phyloP scores from a whole-genome alignment of 2,329 filamentous ascomycete species.

The Diaporthe sp. region DNA sequence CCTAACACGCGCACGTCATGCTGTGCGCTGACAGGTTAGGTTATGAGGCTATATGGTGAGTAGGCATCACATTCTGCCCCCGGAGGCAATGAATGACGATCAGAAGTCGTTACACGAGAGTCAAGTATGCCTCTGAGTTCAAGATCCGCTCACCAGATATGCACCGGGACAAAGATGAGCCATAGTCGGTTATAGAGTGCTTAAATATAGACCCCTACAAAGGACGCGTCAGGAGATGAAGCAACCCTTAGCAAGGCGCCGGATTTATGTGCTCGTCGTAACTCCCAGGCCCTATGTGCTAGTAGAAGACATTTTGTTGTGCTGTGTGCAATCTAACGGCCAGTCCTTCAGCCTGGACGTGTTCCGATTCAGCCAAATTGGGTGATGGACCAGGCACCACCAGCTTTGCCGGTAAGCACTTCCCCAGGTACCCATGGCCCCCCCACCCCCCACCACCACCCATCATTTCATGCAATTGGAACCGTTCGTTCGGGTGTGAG shows the following conservation, averaged over 20 bases:
- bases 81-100: background rate
- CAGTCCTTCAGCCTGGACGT: slow-evolving; percentile 10
- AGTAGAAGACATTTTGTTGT: too few relatives aligned
- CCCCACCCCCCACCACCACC: background rate
- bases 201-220: background rate
- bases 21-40: background rate
- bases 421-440: background rate
- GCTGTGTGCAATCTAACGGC: background rate
- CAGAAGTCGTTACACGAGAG: background rate
- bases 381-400: background rate
- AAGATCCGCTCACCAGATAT: background rate
- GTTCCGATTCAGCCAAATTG: slow-evolving; percentile 13
- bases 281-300: background rate
- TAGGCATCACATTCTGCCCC: background rate
- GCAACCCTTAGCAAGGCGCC: background rate
- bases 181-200: background rate
- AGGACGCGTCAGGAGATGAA: background rate
- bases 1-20: background rate
- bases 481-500: background rate
- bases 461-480: background rate
- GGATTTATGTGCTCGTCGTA: background rate
- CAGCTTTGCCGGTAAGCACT: background rate
- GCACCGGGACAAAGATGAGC: background rate
- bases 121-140: too few relatives aligned
- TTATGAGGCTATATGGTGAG: background rate